These are phyloP conservation scores for Tylopilus plumbeoviolaceoides DNA, from an alignment of 768 basidiomycete species.

Conservation along the genomic window DNA sequence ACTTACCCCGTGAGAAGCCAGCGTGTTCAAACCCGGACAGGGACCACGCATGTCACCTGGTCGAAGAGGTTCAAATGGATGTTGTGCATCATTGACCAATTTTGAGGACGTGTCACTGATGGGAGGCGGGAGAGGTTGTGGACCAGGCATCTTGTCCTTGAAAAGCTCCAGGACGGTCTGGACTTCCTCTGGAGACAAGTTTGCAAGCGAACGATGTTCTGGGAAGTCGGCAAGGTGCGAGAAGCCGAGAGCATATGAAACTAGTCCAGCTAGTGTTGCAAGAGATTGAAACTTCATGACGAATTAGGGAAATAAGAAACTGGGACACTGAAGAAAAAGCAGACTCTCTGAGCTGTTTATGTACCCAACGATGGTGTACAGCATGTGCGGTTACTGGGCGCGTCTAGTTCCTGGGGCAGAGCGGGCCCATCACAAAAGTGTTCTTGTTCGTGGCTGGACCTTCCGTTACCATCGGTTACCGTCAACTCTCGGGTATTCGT, in stretches of 20 bases:
- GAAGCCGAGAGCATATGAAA: conserved; percentile 5
- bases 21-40: conserved; percentile 23
- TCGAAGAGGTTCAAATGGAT: conserved; percentile 9
- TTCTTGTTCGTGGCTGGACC: not conserved
- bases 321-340: not conserved
- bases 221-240: conserved; percentile 12
- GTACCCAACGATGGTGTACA: not conserved
- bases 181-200: conserved; percentile 12
- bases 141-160: conserved; percentile 6
- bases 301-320: not conserved
- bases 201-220: conserved; percentile 14
- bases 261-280: not conserved
- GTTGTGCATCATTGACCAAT: conserved; percentile 14
- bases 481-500: not conserved
- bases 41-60: conserved; percentile 23
- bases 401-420: not conserved
- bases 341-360: not conserved
- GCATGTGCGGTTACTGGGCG: not conserved
- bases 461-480: not conserved
- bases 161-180: conserved; percentile 9
- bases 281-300: not conserved
- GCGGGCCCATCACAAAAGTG: not conserved
- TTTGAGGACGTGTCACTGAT: conserved; percentile 19
- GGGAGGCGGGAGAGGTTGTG: conserved; percentile 16
- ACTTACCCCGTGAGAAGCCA: conserved; percentile 23